Base-by-base conservation (phyloP, 108 stramenopile species). In the Skeletonema grethae region DNA sequence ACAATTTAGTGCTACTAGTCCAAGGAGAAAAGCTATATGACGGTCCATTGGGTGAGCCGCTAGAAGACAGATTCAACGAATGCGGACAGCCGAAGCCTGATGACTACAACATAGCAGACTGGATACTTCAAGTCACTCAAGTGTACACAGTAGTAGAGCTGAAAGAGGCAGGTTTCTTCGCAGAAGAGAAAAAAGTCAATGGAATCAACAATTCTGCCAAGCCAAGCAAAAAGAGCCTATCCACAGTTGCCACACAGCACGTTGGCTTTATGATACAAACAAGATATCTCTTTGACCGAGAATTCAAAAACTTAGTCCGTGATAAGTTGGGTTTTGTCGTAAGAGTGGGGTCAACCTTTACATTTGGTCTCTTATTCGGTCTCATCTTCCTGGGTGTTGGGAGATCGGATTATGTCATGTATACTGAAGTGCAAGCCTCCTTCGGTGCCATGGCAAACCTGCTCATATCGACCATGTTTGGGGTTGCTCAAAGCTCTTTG, bases 371-470 rank as follows among this genome's bases (percentile, higher is more conserved):
- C 13, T 58, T 92, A 29, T 67, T 87, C 59, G 91, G 91, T 8
- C 62, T 85, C 45, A 85, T 92, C 32, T 92, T 92, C 70, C 62
- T 76, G 38, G 70, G 84, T 25, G 85, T 88, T 18, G 90, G 87
- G 8, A 53, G 73, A 43, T 61, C 77, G 4, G 55, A 73, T 38
- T 72, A 69, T 31, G 50, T 38, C 4, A 11, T 18, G 10, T 76
- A 55, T 43, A 35, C 73, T 20, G 70, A 72, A 60, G 48, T 76
- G 1, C 48, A 73, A 36, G 69, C 63, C 15, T 65, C 31, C 29
- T 88, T 89, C 56, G 90, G 90, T 32, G 90, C 83, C 9, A 18
- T 88, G 63, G 65, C 87, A 15, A 90, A 89, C 79, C 73, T 91
- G 25, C 2, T 39, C 7, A 83, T 93, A 39, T 66, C 79, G 82